Evolutionary conservation across 305 asterid genomes (phyloP).

Genomic region (Rubia tinctorum): DNA sequence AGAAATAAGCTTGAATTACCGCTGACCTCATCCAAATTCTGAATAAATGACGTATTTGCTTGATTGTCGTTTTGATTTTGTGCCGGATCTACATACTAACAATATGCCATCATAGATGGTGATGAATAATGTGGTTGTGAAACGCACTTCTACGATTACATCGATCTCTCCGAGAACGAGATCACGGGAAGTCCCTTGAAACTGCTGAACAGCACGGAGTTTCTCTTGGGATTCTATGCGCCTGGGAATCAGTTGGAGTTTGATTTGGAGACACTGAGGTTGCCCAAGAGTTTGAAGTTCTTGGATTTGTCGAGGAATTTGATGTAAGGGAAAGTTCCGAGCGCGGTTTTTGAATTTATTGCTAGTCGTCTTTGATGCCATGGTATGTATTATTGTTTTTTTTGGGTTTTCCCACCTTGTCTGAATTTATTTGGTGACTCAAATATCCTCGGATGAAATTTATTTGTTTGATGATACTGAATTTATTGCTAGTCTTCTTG

Average conservation of each 20-base stretch:
- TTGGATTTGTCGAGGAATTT: slow-evolving; percentile 39
- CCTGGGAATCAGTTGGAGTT: slow-evolving; percentile 63
- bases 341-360: slow-evolving; percentile 41
- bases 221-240: slow-evolving; percentile 61
- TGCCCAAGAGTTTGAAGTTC: slow-evolving; percentile 42
- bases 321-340: slow-evolving; percentile 66
- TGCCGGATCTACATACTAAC: too few relatives aligned
- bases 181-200: too few relatives aligned
- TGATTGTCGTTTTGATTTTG: too few relatives aligned
- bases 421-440: background rate
- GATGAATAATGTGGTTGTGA: slow-evolving; percentile 6
- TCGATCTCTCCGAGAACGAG: slow-evolving; percentile 73
- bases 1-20: too few relatives aligned
- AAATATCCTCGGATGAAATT: background rate
- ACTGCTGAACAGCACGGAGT: too few relatives aligned
- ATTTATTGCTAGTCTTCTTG: background rate
- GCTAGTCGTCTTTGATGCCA: slow-evolving; percentile 98
- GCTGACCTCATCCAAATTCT: too few relatives aligned
- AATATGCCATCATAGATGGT: too few relatives aligned
- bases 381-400: slow-evolving; percentile 48
- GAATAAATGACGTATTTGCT: too few relatives aligned
- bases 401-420: background rate
- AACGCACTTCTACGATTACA: slow-evolving; percentile 68
- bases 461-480: background rate
- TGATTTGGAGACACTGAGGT: slow-evolving; percentile 43